Evolutionary conservation across 169 alveolate species (phyloP).

Genomic region (Miamiensis avidus): DNA sequence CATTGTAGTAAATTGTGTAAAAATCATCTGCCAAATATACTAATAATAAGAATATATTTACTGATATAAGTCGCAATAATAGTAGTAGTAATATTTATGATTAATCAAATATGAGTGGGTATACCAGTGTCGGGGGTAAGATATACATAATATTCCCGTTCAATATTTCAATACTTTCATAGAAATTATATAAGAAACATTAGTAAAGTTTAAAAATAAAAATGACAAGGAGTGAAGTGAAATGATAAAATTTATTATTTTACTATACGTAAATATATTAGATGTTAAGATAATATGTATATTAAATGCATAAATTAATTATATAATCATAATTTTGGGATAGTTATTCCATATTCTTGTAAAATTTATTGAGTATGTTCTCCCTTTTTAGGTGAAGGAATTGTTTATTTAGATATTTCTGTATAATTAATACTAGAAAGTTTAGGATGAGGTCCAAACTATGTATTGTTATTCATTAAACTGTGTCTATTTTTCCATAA

Average conservation of each 20-base stretch:
- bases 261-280: no score
- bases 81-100: no score
- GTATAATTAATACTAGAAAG: not conserved
- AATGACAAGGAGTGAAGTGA: not conserved
- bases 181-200: not conserved
- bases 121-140: not conserved
- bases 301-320: no score
- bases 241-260: no score
- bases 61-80: no score
- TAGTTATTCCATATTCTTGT: not conserved
- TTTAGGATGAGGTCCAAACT: not conserved
- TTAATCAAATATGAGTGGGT: not conserved
- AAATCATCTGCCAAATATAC: no score
- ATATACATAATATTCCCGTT: not conserved
- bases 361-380: not conserved
- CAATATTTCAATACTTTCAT: not conserved
- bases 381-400: not conserved
- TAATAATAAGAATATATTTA: no score
- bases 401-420: not conserved
- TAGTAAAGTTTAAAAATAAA: no score
- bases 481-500: not conserved
- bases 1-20: no score
- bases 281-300: no score
- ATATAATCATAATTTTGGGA: not conserved
- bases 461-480: not conserved